These are phyloP conservation scores for Musa itinerans DNA, from an alignment of 176 grass and related monocot genomes.

Conservation along the genomic window DNA sequence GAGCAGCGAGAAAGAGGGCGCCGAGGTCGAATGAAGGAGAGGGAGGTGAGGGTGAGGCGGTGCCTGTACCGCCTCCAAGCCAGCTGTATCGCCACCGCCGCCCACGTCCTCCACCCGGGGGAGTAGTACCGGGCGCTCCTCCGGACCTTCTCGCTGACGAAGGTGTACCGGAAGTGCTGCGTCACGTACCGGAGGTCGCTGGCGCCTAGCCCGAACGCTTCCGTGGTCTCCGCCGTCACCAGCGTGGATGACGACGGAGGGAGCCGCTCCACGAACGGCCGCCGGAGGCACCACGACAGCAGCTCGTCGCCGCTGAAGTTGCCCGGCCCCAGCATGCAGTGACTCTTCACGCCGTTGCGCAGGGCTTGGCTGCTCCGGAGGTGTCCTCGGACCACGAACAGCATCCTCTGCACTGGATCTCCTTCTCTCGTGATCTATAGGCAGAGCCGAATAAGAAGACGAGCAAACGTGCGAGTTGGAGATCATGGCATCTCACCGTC, in stretches of 20 bases:
- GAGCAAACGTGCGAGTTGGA: neutral
- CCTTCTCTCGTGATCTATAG: slow-evolving; percentile 53
- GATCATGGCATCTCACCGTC: slow-evolving; percentile 26
- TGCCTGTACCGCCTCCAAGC: slow-evolving; percentile 68
- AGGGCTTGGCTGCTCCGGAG: slow-evolving; percentile 66
- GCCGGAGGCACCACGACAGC: slow-evolving; percentile 75
- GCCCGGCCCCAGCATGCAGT: slow-evolving; percentile 77
- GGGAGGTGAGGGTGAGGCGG: slow-evolving; percentile 62
- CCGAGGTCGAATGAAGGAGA: slow-evolving; percentile 61
- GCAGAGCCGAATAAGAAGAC: no score
- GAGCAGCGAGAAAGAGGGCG: slow-evolving; percentile 62
- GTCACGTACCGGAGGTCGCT: neutral
- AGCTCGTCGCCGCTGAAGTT: slow-evolving; percentile 91
- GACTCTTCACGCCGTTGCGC: slow-evolving; percentile 54
- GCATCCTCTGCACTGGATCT: slow-evolving; percentile 63
- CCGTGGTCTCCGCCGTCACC: slow-evolving; percentile 59
- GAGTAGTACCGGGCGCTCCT: slow-evolving; percentile 83
- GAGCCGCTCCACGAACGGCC: slow-evolving; percentile 55
- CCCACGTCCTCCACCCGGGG: slow-evolving; percentile 75
- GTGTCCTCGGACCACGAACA: slow-evolving; percentile 83
- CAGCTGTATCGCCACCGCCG: slow-evolving; percentile 67
- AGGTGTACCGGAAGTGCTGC: slow-evolving; percentile 45
- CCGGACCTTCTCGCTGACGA: slow-evolving; percentile 65
- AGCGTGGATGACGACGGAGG: slow-evolving; percentile 72
- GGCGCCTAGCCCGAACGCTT: slow-evolving; percentile 23